Evolutionary conservation across 306 rosid species (phyloP), one percentile per base, ranked within the genome.

Genomic region (Abrus precatorius): DNA sequence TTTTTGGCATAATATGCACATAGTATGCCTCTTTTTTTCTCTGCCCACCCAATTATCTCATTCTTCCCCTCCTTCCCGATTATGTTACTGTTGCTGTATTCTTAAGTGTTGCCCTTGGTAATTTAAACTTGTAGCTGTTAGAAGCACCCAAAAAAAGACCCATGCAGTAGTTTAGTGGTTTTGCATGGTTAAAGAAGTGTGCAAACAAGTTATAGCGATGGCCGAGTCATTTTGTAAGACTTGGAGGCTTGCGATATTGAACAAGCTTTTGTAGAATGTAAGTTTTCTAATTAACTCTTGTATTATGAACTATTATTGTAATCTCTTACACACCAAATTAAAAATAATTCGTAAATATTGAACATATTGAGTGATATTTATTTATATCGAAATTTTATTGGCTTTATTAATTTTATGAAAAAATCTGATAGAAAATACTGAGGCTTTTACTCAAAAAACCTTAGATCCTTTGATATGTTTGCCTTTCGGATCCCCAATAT

Each of bases 121-220:
- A 36, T 65, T 82, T 75, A 29, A 32, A 10, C 20, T 57, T 30
- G 47, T 69, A 65, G 13, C 27, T 33, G 38, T 38, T 74, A 50
- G 80, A 66, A 66, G 76, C 32, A 44, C 20, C 41, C 5, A 64
- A 34, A 30, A 52, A 64, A 8, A n/a, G 20, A 40, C 70, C 71
- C 12, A 28, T n/a, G 49, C 34, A 57, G 20, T 13, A 53, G 12
- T 79, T 68, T 69, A 20, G 34, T 57, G 72, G 67, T 55, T 49
- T 69, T 55, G 70, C 63, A 34, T 3, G 63, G 56, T 76, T 27
- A 29, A 47, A 56, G 74, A 43, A 30, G 49, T 74, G 29, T 66
- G 80, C 76, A 47, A 34, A 56, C 81, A 29, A 27, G 36, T 77
- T 70, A 60, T n/a, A 38, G 62, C 14, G 62, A 49, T 76, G 80